phyloP scores from a whole-genome alignment of 139 green algal species.

The Nannochloris sp. region DNA sequence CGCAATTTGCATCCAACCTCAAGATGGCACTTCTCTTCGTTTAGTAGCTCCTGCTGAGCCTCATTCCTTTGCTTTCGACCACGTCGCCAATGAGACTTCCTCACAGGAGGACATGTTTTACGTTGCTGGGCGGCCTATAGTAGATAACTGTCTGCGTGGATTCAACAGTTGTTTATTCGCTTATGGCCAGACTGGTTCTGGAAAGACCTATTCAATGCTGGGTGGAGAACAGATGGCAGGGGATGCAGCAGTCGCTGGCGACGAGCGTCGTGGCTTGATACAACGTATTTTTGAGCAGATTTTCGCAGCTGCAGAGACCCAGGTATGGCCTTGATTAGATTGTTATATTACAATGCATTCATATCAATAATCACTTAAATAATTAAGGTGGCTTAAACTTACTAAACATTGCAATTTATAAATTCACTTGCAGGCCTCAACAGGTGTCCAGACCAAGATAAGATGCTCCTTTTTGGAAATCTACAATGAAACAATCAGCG shows the following conservation, averaged over 20 bases:
- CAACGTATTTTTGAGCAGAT: constrained; percentile 78
- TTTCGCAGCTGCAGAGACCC: constrained; percentile 34
- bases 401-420: no score
- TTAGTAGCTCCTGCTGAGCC: constrained; percentile 19
- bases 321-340: constrained; percentile 44
- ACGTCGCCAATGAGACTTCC: constrained; percentile 15
- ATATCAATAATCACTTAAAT: constrained; percentile 97
- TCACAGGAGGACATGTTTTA: constrained; percentile 38
- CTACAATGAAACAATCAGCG: constrained; percentile 98
- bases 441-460: constrained; percentile 7
- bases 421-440: not conserved
- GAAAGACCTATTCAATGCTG: constrained; percentile 72
- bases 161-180: constrained; percentile 51
- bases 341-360: constrained; percentile 97
- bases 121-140: constrained; percentile 39
- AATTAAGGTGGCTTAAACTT: constrained; percentile 78
- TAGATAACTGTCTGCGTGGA: constrained; percentile 43
- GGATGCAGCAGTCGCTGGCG: not conserved
- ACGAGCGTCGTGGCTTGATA: constrained; percentile 54
- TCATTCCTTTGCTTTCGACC: constrained; percentile 41
- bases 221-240: constrained; percentile 14
- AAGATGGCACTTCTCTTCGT: constrained; percentile 14
- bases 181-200: no score
- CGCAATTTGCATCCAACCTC: constrained; percentile 24
- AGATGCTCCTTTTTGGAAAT: constrained; percentile 92